Conservation (phyloP, 129 eudicot species). For the Arctium lappa region DNA sequence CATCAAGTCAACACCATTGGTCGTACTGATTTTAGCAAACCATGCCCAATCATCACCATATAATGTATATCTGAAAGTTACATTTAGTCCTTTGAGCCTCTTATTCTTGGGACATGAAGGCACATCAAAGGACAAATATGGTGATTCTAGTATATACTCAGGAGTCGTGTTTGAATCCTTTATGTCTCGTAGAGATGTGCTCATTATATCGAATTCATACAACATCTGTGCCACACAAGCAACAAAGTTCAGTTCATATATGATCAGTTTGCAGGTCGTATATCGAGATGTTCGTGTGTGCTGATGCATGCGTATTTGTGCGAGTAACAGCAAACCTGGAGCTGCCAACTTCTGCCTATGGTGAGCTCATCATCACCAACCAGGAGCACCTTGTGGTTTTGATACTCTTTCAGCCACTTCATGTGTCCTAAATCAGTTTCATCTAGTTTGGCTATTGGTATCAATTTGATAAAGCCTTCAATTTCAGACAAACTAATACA, state of each 20-base stretch:
- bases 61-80: neutral
- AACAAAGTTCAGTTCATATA: neutral
- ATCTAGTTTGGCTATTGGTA: neutral
- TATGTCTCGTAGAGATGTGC: slow-evolving; percentile 12
- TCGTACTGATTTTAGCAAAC: neutral
- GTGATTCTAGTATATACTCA: neutral
- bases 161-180: neutral
- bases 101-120: neutral
- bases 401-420: slow-evolving; percentile 10
- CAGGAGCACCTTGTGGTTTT: neutral
- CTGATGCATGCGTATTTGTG: neutral
- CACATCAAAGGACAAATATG: neutral
- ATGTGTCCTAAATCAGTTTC: slow-evolving; percentile 10
- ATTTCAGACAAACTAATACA: slow-evolving; percentile 7
- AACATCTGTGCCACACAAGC: slow-evolving; percentile 12
- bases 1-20: neutral
- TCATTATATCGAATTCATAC: slow-evolving; percentile 8
- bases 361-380: slow-evolving; percentile 10
- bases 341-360: neutral
- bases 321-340: neutral
- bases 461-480: slow-evolving; percentile 8
- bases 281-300: neutral
- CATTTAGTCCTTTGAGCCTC: neutral
- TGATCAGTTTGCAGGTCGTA: neutral
- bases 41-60: neutral